These are phyloP conservation scores for Celoporthe dispersa DNA, from an alignment of 2,329 filamentous ascomycete species.

Conservation along the genomic window DNA sequence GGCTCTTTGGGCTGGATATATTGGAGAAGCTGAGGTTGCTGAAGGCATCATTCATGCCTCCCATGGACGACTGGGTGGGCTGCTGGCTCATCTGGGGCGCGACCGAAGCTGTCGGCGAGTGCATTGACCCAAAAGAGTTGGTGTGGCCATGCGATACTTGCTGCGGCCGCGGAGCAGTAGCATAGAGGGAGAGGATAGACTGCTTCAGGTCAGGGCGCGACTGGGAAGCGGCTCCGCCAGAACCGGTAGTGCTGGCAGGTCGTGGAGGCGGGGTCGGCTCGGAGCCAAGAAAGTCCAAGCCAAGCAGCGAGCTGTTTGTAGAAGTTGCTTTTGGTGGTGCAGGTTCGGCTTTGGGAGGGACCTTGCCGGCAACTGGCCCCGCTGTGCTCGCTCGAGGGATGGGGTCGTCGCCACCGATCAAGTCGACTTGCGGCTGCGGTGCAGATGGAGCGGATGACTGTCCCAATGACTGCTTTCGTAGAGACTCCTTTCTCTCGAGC, in stretches of 20 bases:
- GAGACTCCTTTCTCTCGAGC: slow-evolving; percentile 62
- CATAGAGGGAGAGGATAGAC: slow-evolving; percentile 94
- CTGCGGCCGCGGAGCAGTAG: slow-evolving; percentile 79
- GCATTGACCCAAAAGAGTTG: slow-evolving; percentile 70
- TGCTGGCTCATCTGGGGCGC: slow-evolving; percentile 44
- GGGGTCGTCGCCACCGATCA: slow-evolving; percentile 80
- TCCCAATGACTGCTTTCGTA: slow-evolving; percentile 63
- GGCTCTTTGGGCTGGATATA: slow-evolving; percentile 49
- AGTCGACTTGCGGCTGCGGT: slow-evolving; percentile 64
- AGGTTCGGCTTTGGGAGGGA: slow-evolving; percentile 65
- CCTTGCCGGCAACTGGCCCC: slow-evolving; percentile 63
- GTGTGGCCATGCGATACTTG: slow-evolving; percentile 59
- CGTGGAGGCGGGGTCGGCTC: slow-evolving; percentile 71
- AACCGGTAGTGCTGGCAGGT: slow-evolving; percentile 79
- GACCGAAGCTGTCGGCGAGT: slow-evolving; percentile 52
- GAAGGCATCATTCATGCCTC: slow-evolving; percentile 82
- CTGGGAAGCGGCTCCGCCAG: slow-evolving; percentile 62
- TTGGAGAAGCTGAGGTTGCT: slow-evolving; percentile 53
- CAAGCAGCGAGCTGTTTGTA: slow-evolving; percentile 82
- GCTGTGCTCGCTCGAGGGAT: slow-evolving; percentile 74
- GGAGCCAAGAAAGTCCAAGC: slow-evolving; percentile 88
- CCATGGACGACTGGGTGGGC: slow-evolving; percentile 47
- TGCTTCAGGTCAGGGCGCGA: slow-evolving; percentile 94
- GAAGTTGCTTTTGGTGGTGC: slow-evolving; percentile 71
- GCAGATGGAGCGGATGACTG: slow-evolving; percentile 31